Percentiles rank a stretch among this genome's conserved stretches.
Evolutionary conservation across 192 early-diverging fungal genomes (phyloP).

Genomic region (Backusella circina): DNA sequence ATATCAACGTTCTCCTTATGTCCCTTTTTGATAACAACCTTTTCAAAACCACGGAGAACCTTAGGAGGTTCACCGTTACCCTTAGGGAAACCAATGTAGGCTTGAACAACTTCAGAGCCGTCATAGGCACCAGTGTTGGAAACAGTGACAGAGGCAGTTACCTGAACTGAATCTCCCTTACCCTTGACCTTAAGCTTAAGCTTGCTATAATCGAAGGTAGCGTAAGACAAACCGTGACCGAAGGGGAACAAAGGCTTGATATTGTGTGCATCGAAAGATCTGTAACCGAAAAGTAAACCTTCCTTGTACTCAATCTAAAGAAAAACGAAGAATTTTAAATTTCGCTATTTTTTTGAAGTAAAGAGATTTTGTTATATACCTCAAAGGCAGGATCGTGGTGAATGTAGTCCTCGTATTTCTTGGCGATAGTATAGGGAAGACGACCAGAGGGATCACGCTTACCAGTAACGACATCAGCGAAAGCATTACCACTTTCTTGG

Average conservation of each 20-base stretch:
- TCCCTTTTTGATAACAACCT: conserved; percentile 11
- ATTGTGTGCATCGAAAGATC: conserved; percentile 39
- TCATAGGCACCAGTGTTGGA: conserved; percentile 17
- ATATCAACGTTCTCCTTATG: conserved; percentile 32
- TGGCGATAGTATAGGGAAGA: conserved; percentile 61
- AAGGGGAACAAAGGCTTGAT: conserved; percentile 54
- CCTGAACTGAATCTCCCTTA: not conserved
- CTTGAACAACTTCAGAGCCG: conserved; percentile 38
- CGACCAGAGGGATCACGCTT: conserved; percentile 56
- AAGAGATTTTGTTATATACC: not conserved
- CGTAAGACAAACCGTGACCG: conserved; percentile 67
- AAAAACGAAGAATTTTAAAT: not conserved
- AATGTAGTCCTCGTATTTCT: conserved; percentile 37
- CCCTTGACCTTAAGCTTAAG: conserved; percentile 11
- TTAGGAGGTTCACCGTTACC: conserved; percentile 39
- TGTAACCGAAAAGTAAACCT: conserved; percentile 53
- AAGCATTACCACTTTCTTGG: conserved; percentile 61
- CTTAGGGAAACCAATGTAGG: conserved; percentile 39
- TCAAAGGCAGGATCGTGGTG: not conserved
- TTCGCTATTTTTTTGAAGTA: not conserved
- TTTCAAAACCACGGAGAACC: conserved; percentile 34
- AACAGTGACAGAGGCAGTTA: conserved; percentile 24
- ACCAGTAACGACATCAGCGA: conserved; percentile 66
- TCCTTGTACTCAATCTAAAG: conserved; percentile 53
- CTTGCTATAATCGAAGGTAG: conserved; percentile 52